Evolutionary conservation across 2,329 filamentous ascomycete species (phyloP), one percentile per base, ranked within the genome.

Genomic region (Lasiodiplodia sp.): DNA sequence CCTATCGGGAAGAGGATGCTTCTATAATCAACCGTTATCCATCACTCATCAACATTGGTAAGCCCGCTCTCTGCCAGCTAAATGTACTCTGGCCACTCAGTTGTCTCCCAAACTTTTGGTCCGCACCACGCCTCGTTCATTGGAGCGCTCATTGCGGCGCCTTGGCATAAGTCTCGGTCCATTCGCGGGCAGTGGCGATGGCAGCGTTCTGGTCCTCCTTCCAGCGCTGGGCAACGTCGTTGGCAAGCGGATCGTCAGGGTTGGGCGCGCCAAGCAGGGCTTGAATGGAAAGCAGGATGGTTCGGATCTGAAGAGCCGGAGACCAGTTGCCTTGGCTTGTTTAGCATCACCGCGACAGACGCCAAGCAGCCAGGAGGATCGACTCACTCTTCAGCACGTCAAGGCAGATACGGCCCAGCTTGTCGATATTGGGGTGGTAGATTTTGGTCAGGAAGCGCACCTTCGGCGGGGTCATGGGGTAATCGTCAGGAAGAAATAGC

Each of bases 371-470:
- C 51, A 11, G 37, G 16, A 64, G 28, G 14, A 2, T 53, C 34
- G 34, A 73, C 72, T 68, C 84, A 97, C 96, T 97, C 86, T 99
- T 99, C 69, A 99, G 84, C 40, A 99, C 96, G 79, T 99, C 96
- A 62, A 99, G 84, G 79, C 96, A 99, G 82, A 99, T 99, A 70
- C 96, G 92, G 70, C 96, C 96, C 2, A 99, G 89, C 82, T 96
- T 96, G 80, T 99, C 96, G 74, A 99, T 97, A 80, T 99, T 99
- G 65, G 96, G 96, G 80, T 99, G 96, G 82, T 98, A 99, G 81
- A 99, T 98, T 84, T 97, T 97, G 75, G 96, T 99, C 64, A 99
- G 86, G 82, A 99, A 99, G 67, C 96, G 92, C 78, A 99, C 97
- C 86, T 97, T 97, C 56, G 96, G 96, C 66, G 96, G 95, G 40